Percentiles rank a stretch among this genome's conserved stretches.
Evolutionary conservation across 129 eudicot species (phyloP).

Genomic region (Escallonia rubra): DNA sequence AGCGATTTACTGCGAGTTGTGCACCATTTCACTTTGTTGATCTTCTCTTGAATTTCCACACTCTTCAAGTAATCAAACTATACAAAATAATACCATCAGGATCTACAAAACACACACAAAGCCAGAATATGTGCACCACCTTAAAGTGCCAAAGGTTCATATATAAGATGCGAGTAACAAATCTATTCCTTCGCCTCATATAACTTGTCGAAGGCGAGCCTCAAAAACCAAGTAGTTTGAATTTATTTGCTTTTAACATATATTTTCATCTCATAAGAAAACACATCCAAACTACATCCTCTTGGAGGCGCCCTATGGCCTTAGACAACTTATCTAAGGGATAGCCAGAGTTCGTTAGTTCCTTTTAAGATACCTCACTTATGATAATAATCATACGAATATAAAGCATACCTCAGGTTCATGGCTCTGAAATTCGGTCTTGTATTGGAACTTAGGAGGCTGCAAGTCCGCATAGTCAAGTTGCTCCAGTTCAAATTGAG

Average conservation of each 20-base stretch:
- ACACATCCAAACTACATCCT: too few relatives aligned
- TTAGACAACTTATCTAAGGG: too few relatives aligned
- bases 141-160: neutral
- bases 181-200: too few relatives aligned
- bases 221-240: too few relatives aligned
- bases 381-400: neutral
- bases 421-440: slow-evolving; percentile 89
- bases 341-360: too few relatives aligned
- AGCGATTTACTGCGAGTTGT: slow-evolving; percentile 52
- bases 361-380: too few relatives aligned
- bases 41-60: slow-evolving; percentile 82
- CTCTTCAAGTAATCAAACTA: slow-evolving; percentile 91
- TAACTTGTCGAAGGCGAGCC: too few relatives aligned
- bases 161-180: too few relatives aligned
- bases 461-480: slow-evolving; percentile 24
- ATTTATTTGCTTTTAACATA: too few relatives aligned
- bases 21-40: slow-evolving; percentile 78
- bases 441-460: slow-evolving; percentile 68
- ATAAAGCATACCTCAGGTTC: slow-evolving; percentile 72
- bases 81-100: slow-evolving; percentile 17
- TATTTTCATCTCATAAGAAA: too few relatives aligned
- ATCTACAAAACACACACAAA: slow-evolving; percentile 7
- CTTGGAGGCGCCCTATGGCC: neutral
- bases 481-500: slow-evolving; percentile 35
- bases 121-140: neutral